These are phyloP conservation scores for Amauroascus verrucosus DNA, from an alignment of 2,329 filamentous ascomycete genomes.

Conservation along the genomic window DNA sequence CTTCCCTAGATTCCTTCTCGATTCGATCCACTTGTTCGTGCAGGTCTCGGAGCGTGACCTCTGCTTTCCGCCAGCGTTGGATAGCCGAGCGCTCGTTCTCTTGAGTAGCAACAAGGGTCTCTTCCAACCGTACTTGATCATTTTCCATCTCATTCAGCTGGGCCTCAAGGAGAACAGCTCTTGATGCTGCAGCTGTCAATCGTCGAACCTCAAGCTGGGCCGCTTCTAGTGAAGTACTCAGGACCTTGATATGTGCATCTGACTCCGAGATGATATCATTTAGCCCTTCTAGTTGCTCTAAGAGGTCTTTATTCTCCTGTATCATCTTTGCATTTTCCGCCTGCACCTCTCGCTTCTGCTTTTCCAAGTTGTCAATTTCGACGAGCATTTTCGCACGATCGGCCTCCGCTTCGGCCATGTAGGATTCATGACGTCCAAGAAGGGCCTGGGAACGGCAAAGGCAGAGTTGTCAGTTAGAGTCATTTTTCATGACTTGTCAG, in stretches of 20 bases:
- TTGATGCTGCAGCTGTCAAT: conserved; percentile 60
- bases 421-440: conserved; percentile 82
- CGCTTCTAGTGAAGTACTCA: conserved; percentile 65
- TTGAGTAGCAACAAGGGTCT: conserved; percentile 54
- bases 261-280: conserved; percentile 72
- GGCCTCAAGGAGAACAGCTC: conserved; percentile 67
- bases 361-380: conserved; percentile 66
- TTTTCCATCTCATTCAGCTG: conserved; percentile 70
- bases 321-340: conserved; percentile 64
- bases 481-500: conserved; percentile 4
- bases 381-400: conserved; percentile 63
- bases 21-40: conserved; percentile 84
- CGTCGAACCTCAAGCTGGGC: conserved; percentile 68
- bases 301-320: conserved; percentile 69
- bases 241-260: conserved; percentile 64
- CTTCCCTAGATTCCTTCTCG: conserved; percentile 69
- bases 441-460: conserved; percentile 54
- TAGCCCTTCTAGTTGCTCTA: conserved; percentile 74
- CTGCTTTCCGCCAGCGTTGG: conserved; percentile 74
- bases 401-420: conserved; percentile 82
- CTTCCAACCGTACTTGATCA: conserved; percentile 66
- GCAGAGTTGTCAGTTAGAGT: conserved; percentile 3
- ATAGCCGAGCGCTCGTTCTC: conserved; percentile 70
- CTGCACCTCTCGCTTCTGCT: conserved; percentile 63
- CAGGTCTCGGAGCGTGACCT: conserved; percentile 64